These are phyloP conservation scores for Salix udensis DNA, from an alignment of 345 rosid species.

Conservation along the genomic window DNA sequence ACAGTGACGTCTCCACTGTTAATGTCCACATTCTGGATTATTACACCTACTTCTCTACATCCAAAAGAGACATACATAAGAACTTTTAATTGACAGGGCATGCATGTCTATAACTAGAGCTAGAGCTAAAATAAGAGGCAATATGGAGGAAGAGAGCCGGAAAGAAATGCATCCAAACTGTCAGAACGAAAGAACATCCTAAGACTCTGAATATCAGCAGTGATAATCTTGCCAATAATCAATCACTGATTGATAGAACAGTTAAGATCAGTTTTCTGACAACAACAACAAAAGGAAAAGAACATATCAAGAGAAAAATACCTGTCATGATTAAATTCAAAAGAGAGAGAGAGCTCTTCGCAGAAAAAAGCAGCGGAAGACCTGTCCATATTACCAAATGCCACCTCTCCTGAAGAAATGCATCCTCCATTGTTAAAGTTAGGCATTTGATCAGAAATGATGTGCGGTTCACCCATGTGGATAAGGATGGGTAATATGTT, in stretches of 20 bases:
- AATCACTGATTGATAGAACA: not conserved
- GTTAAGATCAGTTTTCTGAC: not conserved
- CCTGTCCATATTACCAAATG: constrained; percentile 46
- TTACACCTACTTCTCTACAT: constrained; percentile 74
- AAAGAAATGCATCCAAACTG: too few relatives aligned
- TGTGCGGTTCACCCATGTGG: constrained; percentile 57
- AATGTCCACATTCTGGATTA: constrained; percentile 61
- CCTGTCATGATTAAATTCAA: constrained; percentile 91
- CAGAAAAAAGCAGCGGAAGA: constrained; percentile 68
- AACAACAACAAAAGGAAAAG: constrained; percentile 8
- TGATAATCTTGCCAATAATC: too few relatives aligned
- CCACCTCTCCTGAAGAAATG: constrained; percentile 39
- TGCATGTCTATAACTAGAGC: constrained; percentile 6
- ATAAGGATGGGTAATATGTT: constrained; percentile 63
- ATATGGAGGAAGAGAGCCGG: not conserved
- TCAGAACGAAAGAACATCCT: too few relatives aligned
- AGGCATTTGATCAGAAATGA: constrained; percentile 52
- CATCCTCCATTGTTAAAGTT: constrained; percentile 38
- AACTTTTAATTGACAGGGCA: constrained; percentile 11
- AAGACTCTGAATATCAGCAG: too few relatives aligned
- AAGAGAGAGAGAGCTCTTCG: constrained; percentile 71
- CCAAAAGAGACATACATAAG: constrained; percentile 25
- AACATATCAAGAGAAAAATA: constrained; percentile 25
- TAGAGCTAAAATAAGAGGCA: not conserved
- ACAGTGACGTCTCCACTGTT: constrained; percentile 63